These are phyloP conservation scores for Verticillium longisporum DNA, from an alignment of 2,329 filamentous ascomycete species.

Conservation along the genomic window DNA sequence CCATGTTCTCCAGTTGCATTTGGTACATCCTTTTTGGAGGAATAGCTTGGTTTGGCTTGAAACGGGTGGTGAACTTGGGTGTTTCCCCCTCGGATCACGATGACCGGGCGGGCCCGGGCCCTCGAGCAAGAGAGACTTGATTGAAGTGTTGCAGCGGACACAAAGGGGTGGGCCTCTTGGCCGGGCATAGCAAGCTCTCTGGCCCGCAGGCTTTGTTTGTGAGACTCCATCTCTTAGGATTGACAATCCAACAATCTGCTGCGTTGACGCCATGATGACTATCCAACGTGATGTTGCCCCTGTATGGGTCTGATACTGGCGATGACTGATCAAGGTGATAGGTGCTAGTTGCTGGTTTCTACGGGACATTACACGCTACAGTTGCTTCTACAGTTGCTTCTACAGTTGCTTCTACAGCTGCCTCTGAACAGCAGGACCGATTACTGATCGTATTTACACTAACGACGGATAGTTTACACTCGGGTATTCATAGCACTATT, in stretches of 20 bases:
- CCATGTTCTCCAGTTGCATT: not conserved
- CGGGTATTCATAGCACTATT: too few species aligned
- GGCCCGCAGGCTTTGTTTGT: not conserved
- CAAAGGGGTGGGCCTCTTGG: not conserved
- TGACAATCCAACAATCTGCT: not conserved
- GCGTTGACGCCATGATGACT: too few species aligned
- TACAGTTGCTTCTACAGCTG: too few species aligned
- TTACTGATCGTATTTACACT: too few species aligned
- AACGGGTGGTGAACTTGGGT: not conserved
- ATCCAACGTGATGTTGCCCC: too few species aligned
- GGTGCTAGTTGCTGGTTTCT: too few species aligned
- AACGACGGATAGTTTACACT: too few species aligned
- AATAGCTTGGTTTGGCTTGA: not conserved
- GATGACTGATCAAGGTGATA: too few species aligned
- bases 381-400: too few species aligned
- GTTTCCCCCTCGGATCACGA: not conserved
- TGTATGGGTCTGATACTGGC: too few species aligned
- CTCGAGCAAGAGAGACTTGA: not conserved
- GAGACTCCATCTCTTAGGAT: not conserved
- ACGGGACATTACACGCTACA: too few species aligned
- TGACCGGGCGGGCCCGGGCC: not conserved
- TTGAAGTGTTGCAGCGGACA: not conserved
- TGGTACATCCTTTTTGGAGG: not conserved
- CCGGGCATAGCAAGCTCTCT: not conserved
- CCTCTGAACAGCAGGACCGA: too few species aligned